A percentile compares a stretch with the other conserved stretches of the same genome.
phyloP scores from a whole-genome alignment of 108 stramenopile species.

The Pseudonitzschia multiseries region DNA sequence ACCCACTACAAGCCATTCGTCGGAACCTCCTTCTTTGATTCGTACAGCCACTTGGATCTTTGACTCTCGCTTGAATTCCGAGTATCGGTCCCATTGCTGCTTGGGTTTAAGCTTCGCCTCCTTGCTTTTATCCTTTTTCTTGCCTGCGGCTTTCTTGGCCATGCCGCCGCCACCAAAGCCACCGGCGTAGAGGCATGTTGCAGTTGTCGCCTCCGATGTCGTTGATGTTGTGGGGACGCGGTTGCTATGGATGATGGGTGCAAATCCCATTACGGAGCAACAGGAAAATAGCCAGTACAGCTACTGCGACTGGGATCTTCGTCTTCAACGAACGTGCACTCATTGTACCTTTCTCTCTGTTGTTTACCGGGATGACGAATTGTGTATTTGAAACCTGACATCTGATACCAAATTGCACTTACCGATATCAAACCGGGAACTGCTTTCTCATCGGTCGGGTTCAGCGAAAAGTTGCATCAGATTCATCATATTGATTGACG shows the following conservation, averaged over 20 bases:
- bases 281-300: neutral
- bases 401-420: no score
- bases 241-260: neutral
- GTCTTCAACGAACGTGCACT: neutral
- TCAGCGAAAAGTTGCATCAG: no score
- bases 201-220: neutral
- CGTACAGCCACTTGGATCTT: conserved; percentile 59
- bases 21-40: conserved; percentile 27
- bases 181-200: conserved; percentile 6
- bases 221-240: neutral
- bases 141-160: neutral
- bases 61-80: conserved; percentile 49
- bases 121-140: conserved; percentile 24
- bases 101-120: conserved; percentile 40
- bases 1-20: conserved; percentile 74
- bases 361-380: no score
- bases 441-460: no score
- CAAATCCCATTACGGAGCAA: conserved; percentile 1
- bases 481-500: no score
- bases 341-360: neutral
- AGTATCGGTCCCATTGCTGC: conserved; percentile 75
- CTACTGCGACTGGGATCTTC: neutral
- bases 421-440: no score
- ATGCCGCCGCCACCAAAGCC: conserved; percentile 5
- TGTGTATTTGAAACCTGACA: no score